Evolutionary conservation across 2,329 filamentous ascomycete species (phyloP), one percentile per base, ranked within the genome.

Genomic region (Penicillium sp.): DNA sequence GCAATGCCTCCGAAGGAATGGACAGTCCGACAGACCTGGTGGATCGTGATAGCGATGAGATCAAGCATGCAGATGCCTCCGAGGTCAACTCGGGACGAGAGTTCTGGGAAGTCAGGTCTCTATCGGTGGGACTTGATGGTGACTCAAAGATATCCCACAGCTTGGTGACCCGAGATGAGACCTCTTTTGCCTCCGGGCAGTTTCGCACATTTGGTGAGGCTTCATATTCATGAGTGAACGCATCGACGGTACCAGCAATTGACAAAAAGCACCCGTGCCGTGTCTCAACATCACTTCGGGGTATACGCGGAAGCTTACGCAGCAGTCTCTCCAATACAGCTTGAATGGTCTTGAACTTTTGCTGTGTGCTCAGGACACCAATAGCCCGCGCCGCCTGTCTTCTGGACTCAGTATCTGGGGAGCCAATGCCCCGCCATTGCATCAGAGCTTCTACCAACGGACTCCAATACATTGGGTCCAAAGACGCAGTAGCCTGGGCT

Each of bases 361-460:
- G 58, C 40, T 77, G 73, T 6, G 64, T 63, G 43, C 75, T 76
- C 35, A 81, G 58, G 14, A 58, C 62, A 13, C 91, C 91, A 66
- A 94, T 87, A 0, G 90, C 87, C 1, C 75, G 76, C 1, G 90
- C 91, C 14, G 92, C 88, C 51, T 85, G 83, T 66, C 91, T 83
- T 60, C 95, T 85, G 1, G 92, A 91, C 6, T 83, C 79, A 0
- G 87, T 83, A 73, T 97, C 92, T 9, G 87, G 81, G 63, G 96
- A 91, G 0, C 89, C 88, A n/a, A 96, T 85, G 0, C 95, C 95
- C 73, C 94, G 85, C 95, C 95, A 99, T 19, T 86, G 87, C 13
- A 96, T 78, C 6, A 96, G 79, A 0, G 84, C 88, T 37, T 88
- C 83, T 9, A 92, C 77, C 3, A 97, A 77, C 1, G 89, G 87